Evolutionary conservation across 768 basidiomycete species (phyloP).

Genomic region (Boletus subcaerulescens): DNA sequence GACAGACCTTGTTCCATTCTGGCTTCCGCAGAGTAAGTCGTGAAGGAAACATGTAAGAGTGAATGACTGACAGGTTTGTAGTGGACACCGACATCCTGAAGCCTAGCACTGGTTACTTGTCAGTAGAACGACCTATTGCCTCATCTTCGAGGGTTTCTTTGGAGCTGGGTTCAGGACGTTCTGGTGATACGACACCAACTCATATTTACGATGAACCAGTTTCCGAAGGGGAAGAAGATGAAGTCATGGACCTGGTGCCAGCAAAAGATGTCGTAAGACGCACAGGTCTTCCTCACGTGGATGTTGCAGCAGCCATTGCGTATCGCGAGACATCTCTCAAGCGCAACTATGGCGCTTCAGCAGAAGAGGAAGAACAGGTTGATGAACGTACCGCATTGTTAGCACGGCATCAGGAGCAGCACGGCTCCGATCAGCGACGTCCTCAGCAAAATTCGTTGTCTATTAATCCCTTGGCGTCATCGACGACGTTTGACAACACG

Average conservation of each 20-base stretch:
- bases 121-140: conserved; percentile 69
- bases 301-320: conserved; percentile 82
- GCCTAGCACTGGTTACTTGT: conserved; percentile 76
- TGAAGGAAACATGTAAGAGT: background rate
- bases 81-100: conserved; percentile 97
- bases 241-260: conserved; percentile 61
- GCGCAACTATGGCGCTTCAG: conserved; percentile 20
- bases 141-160: conserved; percentile 47
- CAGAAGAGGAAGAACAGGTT: conserved; percentile 28
- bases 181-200: conserved; percentile 43
- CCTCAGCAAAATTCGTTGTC: conserved; percentile 42
- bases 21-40: conserved; percentile 87
- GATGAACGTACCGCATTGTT: conserved; percentile 41
- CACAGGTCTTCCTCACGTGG: conserved; percentile 67
- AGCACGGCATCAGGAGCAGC: conserved; percentile 23
- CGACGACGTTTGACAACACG: conserved; percentile 80
- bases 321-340: conserved; percentile 81
- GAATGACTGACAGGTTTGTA: conserved; percentile 25
- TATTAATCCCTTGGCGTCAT: conserved; percentile 85
- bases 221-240: conserved; percentile 94
- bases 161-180: conserved; percentile 34
- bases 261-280: conserved; percentile 81
- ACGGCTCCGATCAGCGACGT: conserved; percentile 11
- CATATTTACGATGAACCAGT: conserved; percentile 78
- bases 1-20: conserved; percentile 96